Percentiles rank a stretch among this genome's conserved stretches.
These are phyloP conservation scores for Leishmania aethiopica DNA, from an alignment of 208 protist genomes.

Conservation along the genomic window DNA sequence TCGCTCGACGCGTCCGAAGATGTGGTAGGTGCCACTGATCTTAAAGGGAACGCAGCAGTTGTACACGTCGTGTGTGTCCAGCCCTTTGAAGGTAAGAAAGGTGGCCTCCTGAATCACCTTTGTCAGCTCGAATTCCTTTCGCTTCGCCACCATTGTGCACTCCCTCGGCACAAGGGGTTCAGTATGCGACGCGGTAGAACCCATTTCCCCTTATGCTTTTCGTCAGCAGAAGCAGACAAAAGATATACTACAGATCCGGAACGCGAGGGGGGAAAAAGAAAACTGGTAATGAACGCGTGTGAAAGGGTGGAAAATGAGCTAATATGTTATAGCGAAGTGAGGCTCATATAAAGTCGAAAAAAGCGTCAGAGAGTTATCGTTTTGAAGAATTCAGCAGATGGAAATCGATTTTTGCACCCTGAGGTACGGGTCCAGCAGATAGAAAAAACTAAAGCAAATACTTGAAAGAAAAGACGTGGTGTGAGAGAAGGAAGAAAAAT, in stretches of 20 bases:
- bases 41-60: conserved; percentile 63
- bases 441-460: neutral
- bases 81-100: conserved; percentile 50
- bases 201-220: conserved; percentile 24
- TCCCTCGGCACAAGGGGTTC: conserved; percentile 21
- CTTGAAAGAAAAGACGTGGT: neutral
- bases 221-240: neutral
- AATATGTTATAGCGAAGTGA: neutral
- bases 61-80: conserved; percentile 61
- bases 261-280: neutral
- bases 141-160: conserved; percentile 45
- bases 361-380: neutral
- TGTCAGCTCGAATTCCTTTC: conserved; percentile 45
- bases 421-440: neutral
- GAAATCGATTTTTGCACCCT: neutral
- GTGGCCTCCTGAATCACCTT: conserved; percentile 43
- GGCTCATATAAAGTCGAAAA: neutral
- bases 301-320: neutral
- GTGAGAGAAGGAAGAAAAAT: neutral
- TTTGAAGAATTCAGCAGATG: neutral
- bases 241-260: neutral
- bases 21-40: conserved; percentile 45
- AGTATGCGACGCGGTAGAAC: neutral
- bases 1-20: conserved; percentile 54
- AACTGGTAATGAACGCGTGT: neutral